phyloP scores from a whole-genome alignment of 768 basidiomycete species.

The Vararia minispora region DNA sequence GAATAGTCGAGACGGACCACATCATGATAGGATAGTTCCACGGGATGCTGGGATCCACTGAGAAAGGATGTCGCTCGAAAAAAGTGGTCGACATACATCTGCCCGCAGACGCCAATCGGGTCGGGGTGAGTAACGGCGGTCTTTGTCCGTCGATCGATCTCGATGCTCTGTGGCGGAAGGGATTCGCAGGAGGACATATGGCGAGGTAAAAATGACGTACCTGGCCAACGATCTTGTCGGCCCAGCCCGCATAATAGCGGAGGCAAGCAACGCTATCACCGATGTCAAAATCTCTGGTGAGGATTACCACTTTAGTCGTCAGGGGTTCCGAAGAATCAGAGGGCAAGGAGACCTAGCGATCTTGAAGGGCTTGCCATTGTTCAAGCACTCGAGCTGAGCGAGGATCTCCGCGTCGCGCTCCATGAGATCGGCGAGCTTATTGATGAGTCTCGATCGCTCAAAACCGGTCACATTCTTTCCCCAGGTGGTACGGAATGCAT shows the following conservation, averaged over 20 bases:
- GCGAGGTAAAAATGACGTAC: conserved; percentile 25
- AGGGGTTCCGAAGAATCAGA: background rate
- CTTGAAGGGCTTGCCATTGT: conserved; percentile 86
- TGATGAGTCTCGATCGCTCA: conserved; percentile 69
- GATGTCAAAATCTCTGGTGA: conserved; percentile 64
- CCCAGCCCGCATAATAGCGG: conserved; percentile 92
- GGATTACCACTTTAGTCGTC: too few relatives aligned
- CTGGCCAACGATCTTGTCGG: conserved; percentile 88
- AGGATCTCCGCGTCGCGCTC: conserved; percentile 76
- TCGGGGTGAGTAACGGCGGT: conserved; percentile 81
- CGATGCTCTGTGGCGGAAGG: conserved; percentile 43
- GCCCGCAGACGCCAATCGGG: conserved; percentile 90
- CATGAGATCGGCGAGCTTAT: conserved; percentile 84
- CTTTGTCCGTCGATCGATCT: conserved; percentile 71
- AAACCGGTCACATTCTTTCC: conserved; percentile 81
- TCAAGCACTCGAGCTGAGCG: conserved; percentile 74
- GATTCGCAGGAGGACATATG: background rate
- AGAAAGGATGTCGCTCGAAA: conserved; percentile 7
- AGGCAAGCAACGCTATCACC: conserved; percentile 68
- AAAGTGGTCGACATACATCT: conserved; percentile 45
- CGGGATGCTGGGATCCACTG: conserved; percentile 46
- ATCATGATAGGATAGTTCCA: conserved; percentile 91
- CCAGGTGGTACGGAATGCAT: conserved; percentile 80
- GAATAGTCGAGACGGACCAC: conserved; percentile 36
- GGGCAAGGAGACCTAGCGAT: conserved; percentile 30